Percentiles rank a stretch among this genome's conserved stretches.
Evolutionary conservation across 2,329 filamentous ascomycete species (phyloP).

Genomic region (Penicillium polonicum): DNA sequence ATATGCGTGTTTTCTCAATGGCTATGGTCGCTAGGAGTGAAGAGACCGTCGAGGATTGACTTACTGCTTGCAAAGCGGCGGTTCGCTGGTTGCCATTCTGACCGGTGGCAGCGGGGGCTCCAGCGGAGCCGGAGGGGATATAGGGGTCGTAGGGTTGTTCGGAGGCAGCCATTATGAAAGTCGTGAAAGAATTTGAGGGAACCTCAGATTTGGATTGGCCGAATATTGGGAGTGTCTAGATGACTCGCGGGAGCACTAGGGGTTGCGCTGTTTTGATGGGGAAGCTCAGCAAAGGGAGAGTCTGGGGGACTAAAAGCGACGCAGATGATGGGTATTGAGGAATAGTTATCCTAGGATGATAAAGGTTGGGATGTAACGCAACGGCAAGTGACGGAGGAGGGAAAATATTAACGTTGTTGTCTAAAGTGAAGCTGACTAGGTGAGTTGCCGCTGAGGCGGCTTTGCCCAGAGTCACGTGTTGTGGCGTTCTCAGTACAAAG

Average conservation of each 20-base stretch:
- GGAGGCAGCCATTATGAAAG: constrained; percentile 48
- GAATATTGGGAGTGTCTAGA: constrained; percentile 6
- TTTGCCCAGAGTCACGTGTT: constrained; percentile 22
- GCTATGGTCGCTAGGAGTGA: not conserved
- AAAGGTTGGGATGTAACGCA: not conserved
- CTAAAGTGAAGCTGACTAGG: constrained; percentile 22
- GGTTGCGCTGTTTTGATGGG: constrained; percentile 21
- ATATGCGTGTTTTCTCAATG: not conserved
- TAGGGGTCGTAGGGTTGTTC: constrained; percentile 81
- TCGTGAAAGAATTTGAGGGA: constrained; percentile 1
- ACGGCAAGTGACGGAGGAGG: not conserved
- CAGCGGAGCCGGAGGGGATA: constrained; percentile 67
- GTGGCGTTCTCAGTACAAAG: constrained; percentile 22
- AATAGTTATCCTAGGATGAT: not conserved
- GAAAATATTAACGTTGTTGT: constrained; percentile 7
- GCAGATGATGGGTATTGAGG: not conserved
- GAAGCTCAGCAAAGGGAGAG: constrained; percentile 1
- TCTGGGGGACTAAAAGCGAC: not conserved
- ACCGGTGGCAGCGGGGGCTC: constrained; percentile 53
- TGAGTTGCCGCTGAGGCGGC: constrained; percentile 25
- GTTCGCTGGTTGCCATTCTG: constrained; percentile 63
- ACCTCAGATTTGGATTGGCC: constrained; percentile 17
- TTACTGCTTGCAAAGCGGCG: constrained; percentile 79
- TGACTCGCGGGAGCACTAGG: constrained; percentile 16
- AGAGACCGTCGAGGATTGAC: constrained; percentile 41